Evolutionary conservation across 148 eudicot species (phyloP).

Genomic region (Agrostemma githago): DNA sequence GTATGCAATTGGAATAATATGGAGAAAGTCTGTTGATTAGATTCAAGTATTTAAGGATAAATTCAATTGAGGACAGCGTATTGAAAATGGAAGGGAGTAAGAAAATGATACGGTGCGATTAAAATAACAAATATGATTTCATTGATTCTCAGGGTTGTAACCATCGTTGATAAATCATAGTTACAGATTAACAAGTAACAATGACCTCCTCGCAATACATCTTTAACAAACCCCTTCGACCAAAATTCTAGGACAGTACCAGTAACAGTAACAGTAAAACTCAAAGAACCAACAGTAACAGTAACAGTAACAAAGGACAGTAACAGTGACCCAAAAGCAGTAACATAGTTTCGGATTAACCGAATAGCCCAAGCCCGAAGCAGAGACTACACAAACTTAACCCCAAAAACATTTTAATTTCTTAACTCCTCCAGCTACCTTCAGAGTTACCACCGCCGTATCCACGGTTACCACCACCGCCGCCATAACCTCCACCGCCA

Average conservation of each 20-base stretch:
- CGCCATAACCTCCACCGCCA: not conserved
- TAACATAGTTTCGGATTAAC: not conserved
- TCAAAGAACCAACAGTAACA: not conserved
- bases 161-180: not conserved
- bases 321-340: constrained; percentile 2
- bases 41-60: too few species aligned
- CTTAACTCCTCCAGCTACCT: constrained; percentile 2
- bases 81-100: too few species aligned
- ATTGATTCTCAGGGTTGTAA: not conserved
- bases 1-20: too few species aligned
- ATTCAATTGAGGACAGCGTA: too few species aligned
- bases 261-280: not conserved
- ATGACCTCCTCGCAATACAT: not conserved
- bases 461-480: constrained; percentile 6
- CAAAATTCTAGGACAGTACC: constrained; percentile 9
- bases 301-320: constrained; percentile 5
- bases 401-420: not conserved
- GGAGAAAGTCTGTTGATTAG: too few species aligned
- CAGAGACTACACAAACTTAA: not conserved
- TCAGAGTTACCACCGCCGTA: not conserved
- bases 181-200: not conserved
- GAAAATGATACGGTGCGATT: too few species aligned
- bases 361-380: not conserved
- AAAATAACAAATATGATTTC: not conserved
- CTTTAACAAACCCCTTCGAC: not conserved